Percentiles rank a stretch among this genome's conserved stretches.
These are phyloP conservation scores for Wickerhamiella qilinensis DNA, from an alignment of 805 yeast species.

Conservation along the genomic window DNA sequence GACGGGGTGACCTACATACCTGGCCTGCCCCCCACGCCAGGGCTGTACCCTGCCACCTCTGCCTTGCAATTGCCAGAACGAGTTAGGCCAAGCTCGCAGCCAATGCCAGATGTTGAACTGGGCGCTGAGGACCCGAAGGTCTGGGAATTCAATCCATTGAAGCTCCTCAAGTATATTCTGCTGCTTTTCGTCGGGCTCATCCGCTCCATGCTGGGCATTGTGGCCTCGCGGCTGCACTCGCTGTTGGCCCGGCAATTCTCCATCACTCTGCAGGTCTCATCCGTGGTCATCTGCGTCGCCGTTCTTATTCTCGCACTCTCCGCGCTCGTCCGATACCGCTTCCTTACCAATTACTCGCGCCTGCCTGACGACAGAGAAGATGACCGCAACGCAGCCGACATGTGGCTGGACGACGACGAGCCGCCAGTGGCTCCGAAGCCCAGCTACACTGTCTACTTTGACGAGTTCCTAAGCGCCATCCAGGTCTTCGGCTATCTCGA, in stretches of 20 bases:
- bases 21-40: too few species aligned
- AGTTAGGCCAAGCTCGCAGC: too few species aligned
- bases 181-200: slow-evolving; percentile 17
- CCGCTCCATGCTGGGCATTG: not conserved
- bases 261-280: slow-evolving; percentile 9
- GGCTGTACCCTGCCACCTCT: too few species aligned
- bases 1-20: too few species aligned
- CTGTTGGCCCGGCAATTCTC: slow-evolving; percentile 3
- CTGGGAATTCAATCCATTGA: slow-evolving; percentile 4
- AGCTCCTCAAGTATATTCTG: not conserved
- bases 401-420: slow-evolving; percentile 25
- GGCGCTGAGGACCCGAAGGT: too few species aligned
- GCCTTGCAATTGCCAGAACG: too few species aligned
- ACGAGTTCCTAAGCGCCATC: slow-evolving; percentile 78
- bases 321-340: slow-evolving; percentile 42
- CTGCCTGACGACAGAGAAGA: slow-evolving; percentile 27
- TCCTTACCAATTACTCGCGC: slow-evolving; percentile 47
- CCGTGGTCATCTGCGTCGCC: slow-evolving; percentile 10
- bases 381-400: slow-evolving; percentile 30
- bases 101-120: too few species aligned
- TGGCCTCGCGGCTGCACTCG: slow-evolving; percentile 6
- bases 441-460: slow-evolving; percentile 51
- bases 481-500: slow-evolving; percentile 90
- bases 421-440: slow-evolving; percentile 23
- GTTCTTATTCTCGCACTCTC: slow-evolving; percentile 19